Percentiles rank a stretch among this genome's conserved stretches.
These are phyloP conservation scores for Aristolochia fimbriata DNA, from an alignment of 164 flowering plant species.

Conservation along the genomic window DNA sequence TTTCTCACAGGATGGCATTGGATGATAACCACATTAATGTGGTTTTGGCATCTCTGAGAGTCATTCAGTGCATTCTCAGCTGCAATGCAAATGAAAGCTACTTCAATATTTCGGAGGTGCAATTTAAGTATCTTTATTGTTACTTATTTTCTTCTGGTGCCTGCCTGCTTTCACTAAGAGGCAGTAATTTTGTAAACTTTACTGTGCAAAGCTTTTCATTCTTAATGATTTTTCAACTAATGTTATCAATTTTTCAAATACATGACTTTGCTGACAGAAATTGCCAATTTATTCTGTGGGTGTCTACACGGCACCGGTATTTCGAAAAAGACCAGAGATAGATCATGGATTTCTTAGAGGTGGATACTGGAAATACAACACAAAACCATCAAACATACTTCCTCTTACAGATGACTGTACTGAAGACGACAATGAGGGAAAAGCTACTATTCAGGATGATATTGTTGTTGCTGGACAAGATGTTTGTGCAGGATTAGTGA, in stretches of 20 bases:
- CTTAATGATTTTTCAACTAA: not conserved
- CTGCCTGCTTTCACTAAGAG: no score
- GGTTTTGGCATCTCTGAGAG: conserved; percentile 64
- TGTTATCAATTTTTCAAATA: not conserved
- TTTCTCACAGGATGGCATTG: conserved; percentile 54
- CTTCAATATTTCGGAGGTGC: conserved; percentile 59
- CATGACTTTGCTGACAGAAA: conserved; percentile 33
- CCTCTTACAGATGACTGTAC: conserved; percentile 29
- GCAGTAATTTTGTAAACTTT: not conserved
- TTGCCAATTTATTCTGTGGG: conserved; percentile 21
- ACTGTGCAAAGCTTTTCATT: not conserved
- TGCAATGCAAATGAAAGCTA: conserved; percentile 57
- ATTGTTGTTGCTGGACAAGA: conserved; percentile 79
- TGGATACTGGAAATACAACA: conserved; percentile 92
- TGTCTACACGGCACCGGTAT: conserved; percentile 73
- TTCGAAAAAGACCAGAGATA: conserved; percentile 72
- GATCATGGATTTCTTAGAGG: conserved; percentile 75
- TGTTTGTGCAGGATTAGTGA: conserved; percentile 78
- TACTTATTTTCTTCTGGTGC: no score
- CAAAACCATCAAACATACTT: conserved; percentile 71
- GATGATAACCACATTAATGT: conserved; percentile 88
- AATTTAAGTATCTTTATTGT: no score
- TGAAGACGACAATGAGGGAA: conserved; percentile 26
- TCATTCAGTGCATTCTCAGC: conserved; percentile 50
- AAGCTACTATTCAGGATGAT: conserved; percentile 78